These are phyloP conservation scores for Arabidopsis suecica DNA, from an alignment of 345 rosid species.

Conservation along the genomic window DNA sequence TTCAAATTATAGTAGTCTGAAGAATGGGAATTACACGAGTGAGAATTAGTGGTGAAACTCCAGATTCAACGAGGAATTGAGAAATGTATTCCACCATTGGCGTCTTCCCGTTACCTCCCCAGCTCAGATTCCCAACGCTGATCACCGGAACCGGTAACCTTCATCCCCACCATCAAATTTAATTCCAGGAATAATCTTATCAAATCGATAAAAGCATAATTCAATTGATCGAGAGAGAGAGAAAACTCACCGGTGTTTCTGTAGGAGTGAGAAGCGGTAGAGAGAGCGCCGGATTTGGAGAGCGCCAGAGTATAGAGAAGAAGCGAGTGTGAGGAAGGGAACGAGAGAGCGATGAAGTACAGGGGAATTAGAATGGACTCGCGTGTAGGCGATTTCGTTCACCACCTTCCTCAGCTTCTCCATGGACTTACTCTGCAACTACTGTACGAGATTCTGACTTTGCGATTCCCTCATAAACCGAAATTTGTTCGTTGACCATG, in stretches of 20 bases:
- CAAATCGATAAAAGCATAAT: neutral
- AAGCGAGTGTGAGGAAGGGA: constrained; percentile 61
- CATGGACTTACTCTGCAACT: constrained; percentile 37
- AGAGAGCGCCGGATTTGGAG: constrained; percentile 63
- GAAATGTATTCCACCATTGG: constrained; percentile 87
- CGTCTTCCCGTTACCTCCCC: constrained; percentile 98
- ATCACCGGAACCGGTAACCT: constrained; percentile 87
- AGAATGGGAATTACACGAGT: constrained; percentile 58
- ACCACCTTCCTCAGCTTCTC: constrained; percentile 60
- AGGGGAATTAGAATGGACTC: constrained; percentile 50
- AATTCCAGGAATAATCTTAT: neutral
- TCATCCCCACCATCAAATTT: constrained; percentile 13
- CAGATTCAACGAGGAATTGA: constrained; percentile 52
- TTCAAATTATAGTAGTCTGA: neutral
- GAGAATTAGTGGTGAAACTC: constrained; percentile 75
- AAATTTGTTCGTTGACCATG: constrained; percentile 1
- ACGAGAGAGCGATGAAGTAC: constrained; percentile 57
- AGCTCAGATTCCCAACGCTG: constrained; percentile 86
- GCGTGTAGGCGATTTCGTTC: constrained; percentile 69
- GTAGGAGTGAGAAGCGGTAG: constrained; percentile 57
- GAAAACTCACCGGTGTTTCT: constrained; percentile 52
- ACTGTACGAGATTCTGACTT: neutral
- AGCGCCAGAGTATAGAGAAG: constrained; percentile 58
- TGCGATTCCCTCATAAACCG: neutral
- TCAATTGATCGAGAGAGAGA: constrained; percentile 4